Evolutionary conservation across 352 stramenopile genomes (phyloP), one percentile per base, ranked within the genome.

Genomic region (Pythium brachiatum): DNA sequence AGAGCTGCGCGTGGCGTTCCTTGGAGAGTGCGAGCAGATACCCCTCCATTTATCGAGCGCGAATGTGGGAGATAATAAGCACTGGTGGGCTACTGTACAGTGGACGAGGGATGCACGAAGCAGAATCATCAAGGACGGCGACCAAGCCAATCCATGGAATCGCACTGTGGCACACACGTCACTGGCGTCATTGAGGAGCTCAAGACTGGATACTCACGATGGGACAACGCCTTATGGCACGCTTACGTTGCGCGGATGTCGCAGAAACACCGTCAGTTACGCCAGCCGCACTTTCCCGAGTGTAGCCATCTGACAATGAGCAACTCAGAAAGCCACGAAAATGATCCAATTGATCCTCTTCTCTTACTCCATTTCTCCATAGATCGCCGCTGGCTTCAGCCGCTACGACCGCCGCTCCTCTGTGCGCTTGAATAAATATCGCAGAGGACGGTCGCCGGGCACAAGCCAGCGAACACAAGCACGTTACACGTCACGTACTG

Each of bases 21-120:
- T 86, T 77, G 38, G 41, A 27, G 18, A 90, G 82, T 53, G 76
- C 69, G 9, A 93, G 80, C 64, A 93, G 62, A 54, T 82, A 93
- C 46, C 83, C 83, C 48, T 93, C 83, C 83, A 93, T 93, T 34
- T 6, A 11, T 34, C 16, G 50, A 41, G 50, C 41, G 21, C 1
- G n/a, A n/a, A n/a, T n/a, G n/a, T n/a, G n/a, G n/a, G n/a, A n/a
- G n/a, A n/a, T n/a, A n/a, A n/a, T n/a, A n/a, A n/a, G n/a, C n/a
- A n/a, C n/a, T n/a, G n/a, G n/a, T n/a, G n/a, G n/a, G n/a, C n/a
- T n/a, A n/a, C n/a, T n/a, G n/a, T n/a, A n/a, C n/a, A n/a, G n/a
- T n/a, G n/a, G 39, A 47, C 16, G 21, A 16, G 39, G 5, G 29
- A 11, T 34, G 29, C 9, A 9, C 29, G 29, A 34, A 34, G 5